Conservation (phyloP, 257 asterid species). For the Plantago elongata region DNA sequence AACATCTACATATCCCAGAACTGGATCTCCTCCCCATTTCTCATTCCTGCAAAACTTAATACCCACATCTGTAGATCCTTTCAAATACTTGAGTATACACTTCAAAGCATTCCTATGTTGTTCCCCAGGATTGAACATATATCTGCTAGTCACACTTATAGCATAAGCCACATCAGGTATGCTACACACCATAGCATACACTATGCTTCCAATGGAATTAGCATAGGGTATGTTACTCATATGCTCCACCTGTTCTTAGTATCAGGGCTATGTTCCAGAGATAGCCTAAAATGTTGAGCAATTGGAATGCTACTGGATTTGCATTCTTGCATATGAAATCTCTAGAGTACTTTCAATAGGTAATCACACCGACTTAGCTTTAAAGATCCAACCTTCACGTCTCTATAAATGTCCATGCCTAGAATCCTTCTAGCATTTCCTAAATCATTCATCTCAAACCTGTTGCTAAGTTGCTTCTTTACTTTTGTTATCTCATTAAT, state of each 20-base stretch:
- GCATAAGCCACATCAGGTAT: not conserved
- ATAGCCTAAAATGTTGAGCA: too few species aligned
- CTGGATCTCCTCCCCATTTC: too few species aligned
- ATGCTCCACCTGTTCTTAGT: too few species aligned
- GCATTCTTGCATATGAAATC: too few species aligned
- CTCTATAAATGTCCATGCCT: not conserved
- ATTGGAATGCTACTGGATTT: too few species aligned
- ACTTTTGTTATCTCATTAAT: not conserved
- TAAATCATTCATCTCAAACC: not conserved
- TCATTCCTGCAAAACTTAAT: too few species aligned
- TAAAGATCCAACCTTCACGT: not conserved
- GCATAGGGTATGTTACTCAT: not conserved
- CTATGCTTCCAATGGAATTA: not conserved
- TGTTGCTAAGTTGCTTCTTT: not conserved
- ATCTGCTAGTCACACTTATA: not conserved
- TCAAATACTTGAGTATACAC: too few species aligned
- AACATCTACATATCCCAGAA: too few species aligned
- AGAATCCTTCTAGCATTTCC: not conserved
- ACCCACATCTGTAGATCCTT: too few species aligned
- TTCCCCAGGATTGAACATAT: not conserved
- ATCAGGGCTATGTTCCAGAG: too few species aligned
- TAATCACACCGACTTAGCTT: too few species aligned
- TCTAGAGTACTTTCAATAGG: too few species aligned
- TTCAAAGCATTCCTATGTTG: not conserved
- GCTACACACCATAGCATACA: not conserved